Conservation (phyloP, 306 rosid species). For the Arachis stenosperma region DNA sequence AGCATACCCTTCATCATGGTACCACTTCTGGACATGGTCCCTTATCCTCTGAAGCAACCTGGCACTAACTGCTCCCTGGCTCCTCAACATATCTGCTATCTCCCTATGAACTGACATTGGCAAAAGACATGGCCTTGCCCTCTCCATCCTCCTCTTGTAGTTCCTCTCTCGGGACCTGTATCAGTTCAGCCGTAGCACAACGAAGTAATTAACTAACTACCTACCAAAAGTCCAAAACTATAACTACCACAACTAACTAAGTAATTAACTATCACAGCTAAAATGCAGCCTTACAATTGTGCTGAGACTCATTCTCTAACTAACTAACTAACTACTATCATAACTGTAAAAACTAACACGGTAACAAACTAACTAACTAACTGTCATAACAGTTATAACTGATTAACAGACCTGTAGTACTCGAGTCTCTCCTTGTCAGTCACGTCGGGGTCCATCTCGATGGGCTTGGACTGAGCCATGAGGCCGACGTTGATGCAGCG, state of each 20-base stretch:
- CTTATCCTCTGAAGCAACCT: slow-evolving; percentile 74
- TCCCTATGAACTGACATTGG: slow-evolving; percentile 61
- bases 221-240: too few species aligned
- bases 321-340: too few species aligned
- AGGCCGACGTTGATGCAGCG: slow-evolving; percentile 81
- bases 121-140: slow-evolving; percentile 69
- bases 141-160: slow-evolving; percentile 69
- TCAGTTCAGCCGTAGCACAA: background rate
- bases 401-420: slow-evolving; percentile 44
- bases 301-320: too few species aligned
- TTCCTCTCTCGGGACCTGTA: slow-evolving; percentile 58
- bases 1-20: slow-evolving; percentile 74
- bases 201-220: background rate
- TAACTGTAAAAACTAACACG: too few species aligned
- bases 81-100: slow-evolving; percentile 60
- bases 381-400: background rate
- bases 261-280: too few species aligned
- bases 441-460: slow-evolving; percentile 76
- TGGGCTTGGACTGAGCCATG: slow-evolving; percentile 64
- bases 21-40: slow-evolving; percentile 79
- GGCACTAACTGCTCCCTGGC: slow-evolving; percentile 63
- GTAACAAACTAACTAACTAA: too few species aligned
- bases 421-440: slow-evolving; percentile 76
- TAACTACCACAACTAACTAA: too few species aligned
- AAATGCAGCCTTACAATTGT: too few species aligned